A percentile compares a stretch with the other conserved stretches of the same genome.
Conservation (phyloP, 2,329 filamentous ascomycete species). For the Penicillium palitans region DNA sequence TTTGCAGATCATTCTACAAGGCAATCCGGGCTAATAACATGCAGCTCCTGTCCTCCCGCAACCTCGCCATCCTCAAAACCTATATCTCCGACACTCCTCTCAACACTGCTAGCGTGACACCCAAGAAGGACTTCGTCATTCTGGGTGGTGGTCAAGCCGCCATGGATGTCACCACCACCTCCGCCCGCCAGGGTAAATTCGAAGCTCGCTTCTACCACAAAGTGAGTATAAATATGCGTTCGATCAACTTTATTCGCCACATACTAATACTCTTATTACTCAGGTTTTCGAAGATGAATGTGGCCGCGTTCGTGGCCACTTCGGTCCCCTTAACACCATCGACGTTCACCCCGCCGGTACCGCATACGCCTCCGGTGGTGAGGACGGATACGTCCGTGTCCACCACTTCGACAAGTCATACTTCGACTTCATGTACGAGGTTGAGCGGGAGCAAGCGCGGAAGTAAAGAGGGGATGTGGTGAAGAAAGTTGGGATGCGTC, state of each 20-base stretch:
- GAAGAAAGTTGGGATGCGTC: conserved; percentile 29
- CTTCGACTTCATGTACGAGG: conserved; percentile 98
- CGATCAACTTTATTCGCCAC: neutral
- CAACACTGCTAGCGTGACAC: conserved; percentile 91
- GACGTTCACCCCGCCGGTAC: conserved; percentile 88
- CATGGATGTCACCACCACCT: conserved; percentile 97
- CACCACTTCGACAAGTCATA: conserved; percentile 99
- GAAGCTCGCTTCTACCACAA: conserved; percentile 99
- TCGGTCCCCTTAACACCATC: conserved; percentile 94
- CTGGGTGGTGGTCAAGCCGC: conserved; percentile 97
- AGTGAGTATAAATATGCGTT: conserved; percentile 38
- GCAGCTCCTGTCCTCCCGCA: conserved; percentile 76
- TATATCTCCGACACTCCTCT: conserved; percentile 90
- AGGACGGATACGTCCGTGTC: conserved; percentile 97
- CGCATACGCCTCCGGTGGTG: conserved; percentile 90
- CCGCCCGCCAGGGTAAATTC: conserved; percentile 95
- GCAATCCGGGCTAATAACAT: conserved; percentile 19
- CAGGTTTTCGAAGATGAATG: conserved; percentile 92
- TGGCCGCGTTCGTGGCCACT: conserved; percentile 93
- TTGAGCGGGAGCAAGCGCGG: conserved; percentile 75
- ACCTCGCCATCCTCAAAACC: conserved; percentile 90
- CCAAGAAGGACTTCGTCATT: conserved; percentile 97
- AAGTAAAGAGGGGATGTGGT: conserved; percentile 34
- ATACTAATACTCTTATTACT: neutral
- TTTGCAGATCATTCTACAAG: neutral